These are phyloP conservation scores for Posidonia australis DNA, from an alignment of 106 monocot species.

Conservation along the genomic window DNA sequence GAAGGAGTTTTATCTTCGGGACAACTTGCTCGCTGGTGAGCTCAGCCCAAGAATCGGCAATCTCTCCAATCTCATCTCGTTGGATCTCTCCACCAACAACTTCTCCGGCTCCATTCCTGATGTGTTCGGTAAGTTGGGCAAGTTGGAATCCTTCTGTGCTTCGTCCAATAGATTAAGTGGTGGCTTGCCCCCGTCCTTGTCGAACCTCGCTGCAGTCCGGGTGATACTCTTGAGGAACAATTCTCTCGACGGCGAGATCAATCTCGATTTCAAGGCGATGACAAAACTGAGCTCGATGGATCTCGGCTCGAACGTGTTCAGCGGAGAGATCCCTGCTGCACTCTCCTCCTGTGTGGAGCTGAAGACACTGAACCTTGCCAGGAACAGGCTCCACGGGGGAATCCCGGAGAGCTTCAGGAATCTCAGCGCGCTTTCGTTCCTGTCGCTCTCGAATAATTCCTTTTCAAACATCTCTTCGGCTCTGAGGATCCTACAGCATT, in stretches of 20 bases:
- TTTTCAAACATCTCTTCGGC: slow-evolving; percentile 39
- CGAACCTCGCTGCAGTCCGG: slow-evolving; percentile 20
- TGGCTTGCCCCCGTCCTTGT: slow-evolving; percentile 34
- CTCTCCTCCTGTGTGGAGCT: slow-evolving; percentile 29
- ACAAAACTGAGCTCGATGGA: slow-evolving; percentile 30
- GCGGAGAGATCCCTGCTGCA: slow-evolving; percentile 30
- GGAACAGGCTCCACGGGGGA: slow-evolving; percentile 34
- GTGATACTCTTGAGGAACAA: slow-evolving; percentile 46
- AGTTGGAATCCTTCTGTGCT: slow-evolving; percentile 28
- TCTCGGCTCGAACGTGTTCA: slow-evolving; percentile 37
- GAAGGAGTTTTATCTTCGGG: slow-evolving; percentile 26
- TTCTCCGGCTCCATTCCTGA: slow-evolving; percentile 39
- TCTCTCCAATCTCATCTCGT: slow-evolving; percentile 31
- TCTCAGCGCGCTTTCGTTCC: slow-evolving; percentile 21
- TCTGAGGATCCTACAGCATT: slow-evolving; percentile 31
- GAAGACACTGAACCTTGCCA: slow-evolving; percentile 37
- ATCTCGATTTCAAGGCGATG: slow-evolving; percentile 24
- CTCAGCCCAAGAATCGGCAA: slow-evolving; percentile 26
- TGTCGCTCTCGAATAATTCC: slow-evolving; percentile 43
- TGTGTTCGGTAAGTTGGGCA: slow-evolving; percentile 23
- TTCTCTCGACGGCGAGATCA: slow-evolving; percentile 35
- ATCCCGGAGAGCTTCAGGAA: slow-evolving; percentile 46
- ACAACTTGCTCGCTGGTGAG: slow-evolving; percentile 32
- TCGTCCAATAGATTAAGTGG: slow-evolving; percentile 26
- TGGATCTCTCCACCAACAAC: slow-evolving; percentile 47